These are phyloP conservation scores for Coemansia sp. DNA, from an alignment of 192 early-diverging fungal genomes.

Conservation along the genomic window DNA sequence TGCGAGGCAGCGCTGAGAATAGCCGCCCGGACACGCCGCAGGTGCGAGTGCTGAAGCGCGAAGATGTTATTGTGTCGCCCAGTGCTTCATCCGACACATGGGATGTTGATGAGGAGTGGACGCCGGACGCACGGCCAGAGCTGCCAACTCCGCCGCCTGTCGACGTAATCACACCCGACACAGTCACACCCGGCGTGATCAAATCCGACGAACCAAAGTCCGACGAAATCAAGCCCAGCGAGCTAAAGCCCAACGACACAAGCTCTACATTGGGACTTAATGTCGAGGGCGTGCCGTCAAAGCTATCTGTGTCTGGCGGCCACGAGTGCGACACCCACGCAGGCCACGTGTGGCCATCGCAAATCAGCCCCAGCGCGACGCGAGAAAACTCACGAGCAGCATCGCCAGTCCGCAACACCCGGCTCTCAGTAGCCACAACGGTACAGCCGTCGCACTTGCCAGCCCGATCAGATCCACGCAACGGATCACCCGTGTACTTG, in stretches of 20 bases:
- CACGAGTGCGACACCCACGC: slow-evolving; percentile 35
- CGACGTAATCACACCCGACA: too few relatives aligned
- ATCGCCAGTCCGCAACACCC: slow-evolving; percentile 12
- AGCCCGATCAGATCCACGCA: slow-evolving; percentile 44
- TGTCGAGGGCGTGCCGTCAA: slow-evolving; percentile 34
- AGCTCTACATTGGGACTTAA: neutral
- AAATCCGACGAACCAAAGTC: neutral
- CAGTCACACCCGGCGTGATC: neutral
- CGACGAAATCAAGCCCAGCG: too few relatives aligned
- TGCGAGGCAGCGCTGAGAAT: slow-evolving; percentile 22
- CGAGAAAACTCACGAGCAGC: slow-evolving; percentile 37
- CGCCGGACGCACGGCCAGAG: slow-evolving; percentile 15
- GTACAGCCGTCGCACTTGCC: slow-evolving; percentile 15
- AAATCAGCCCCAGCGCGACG: slow-evolving; percentile 48
- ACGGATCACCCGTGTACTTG: slow-evolving; percentile 52
- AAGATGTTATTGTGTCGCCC: slow-evolving; percentile 7
- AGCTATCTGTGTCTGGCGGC: slow-evolving; percentile 45
- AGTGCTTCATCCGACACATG: slow-evolving; percentile 19
- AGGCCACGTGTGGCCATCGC: slow-evolving; percentile 53
- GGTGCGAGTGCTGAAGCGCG: slow-evolving; percentile 17
- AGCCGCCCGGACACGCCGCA: slow-evolving; percentile 12
- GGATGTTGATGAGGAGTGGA: slow-evolving; percentile 29
- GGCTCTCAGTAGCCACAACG: neutral
- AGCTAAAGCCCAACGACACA: too few relatives aligned
- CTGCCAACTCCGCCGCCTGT: neutral